These are phyloP conservation scores for Leishmania gerbilli DNA, from an alignment of 208 protist genomes.

Conservation along the genomic window DNA sequence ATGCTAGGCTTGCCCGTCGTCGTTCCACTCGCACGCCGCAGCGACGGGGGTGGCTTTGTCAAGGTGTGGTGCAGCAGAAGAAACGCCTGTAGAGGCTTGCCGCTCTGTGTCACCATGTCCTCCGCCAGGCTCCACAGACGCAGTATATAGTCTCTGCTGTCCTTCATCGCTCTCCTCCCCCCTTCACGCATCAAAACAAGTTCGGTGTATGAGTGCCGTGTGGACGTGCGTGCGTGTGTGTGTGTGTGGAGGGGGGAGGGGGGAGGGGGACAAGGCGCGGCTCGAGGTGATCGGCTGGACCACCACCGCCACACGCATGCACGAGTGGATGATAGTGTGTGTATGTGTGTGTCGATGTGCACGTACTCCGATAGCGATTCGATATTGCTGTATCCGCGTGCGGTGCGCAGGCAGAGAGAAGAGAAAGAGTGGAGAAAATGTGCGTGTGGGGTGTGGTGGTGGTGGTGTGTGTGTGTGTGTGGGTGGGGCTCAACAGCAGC, in stretches of 20 bases:
- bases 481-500: no score
- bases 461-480: no score
- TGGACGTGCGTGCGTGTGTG: background rate
- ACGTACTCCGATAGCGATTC: background rate
- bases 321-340: background rate
- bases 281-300: background rate
- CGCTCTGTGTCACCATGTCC: conserved; percentile 37
- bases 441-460: background rate
- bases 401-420: background rate
- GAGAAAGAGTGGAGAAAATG: background rate
- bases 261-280: background rate
- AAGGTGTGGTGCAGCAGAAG: conserved; percentile 34
- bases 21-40: conserved; percentile 9
- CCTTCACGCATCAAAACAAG: background rate
- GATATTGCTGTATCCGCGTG: background rate
- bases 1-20: background rate
- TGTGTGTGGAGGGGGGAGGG: background rate
- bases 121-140: conserved; percentile 45
- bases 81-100: conserved; percentile 55
- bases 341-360: background rate
- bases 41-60: conserved; percentile 20
- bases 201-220: background rate
- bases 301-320: background rate
- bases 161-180: conserved; percentile 4
- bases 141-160: conserved; percentile 11